These are phyloP conservation scores for Trichoderma atrobrunneum DNA, from an alignment of 2,329 filamentous ascomycete genomes.

Conservation along the genomic window DNA sequence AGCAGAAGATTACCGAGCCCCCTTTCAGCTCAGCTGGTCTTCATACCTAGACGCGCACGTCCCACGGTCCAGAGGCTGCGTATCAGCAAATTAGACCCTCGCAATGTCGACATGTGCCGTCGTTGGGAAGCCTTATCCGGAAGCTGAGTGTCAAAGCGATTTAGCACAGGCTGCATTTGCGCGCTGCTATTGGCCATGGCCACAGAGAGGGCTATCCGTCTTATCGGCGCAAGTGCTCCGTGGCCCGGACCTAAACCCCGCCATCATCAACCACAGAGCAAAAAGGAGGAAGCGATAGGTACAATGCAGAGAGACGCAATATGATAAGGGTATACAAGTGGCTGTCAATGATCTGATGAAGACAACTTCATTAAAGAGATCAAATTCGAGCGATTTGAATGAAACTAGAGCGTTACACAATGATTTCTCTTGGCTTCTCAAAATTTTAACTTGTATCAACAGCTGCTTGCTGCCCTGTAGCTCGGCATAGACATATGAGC, in stretches of 20 bases:
- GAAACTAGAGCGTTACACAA: rapidly evolving
- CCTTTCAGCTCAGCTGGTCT: background rate
- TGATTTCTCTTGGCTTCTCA: rapidly evolving
- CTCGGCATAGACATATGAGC: background rate
- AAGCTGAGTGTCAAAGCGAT: constrained; percentile 4
- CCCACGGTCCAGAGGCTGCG: background rate
- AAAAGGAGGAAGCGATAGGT: background rate
- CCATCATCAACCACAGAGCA: constrained; percentile 8
- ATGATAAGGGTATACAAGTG: background rate
- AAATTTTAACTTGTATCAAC: background rate
- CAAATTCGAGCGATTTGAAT: background rate
- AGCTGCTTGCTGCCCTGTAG: background rate
- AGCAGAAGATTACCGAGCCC: background rate
- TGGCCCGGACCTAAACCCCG: constrained; percentile 16
- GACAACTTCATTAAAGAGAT: background rate
- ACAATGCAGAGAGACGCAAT: background rate
- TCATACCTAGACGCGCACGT: background rate
- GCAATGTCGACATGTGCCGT: constrained; percentile 13
- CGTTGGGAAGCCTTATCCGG: background rate
- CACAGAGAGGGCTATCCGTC: constrained; percentile 14
- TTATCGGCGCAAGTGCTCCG: constrained; percentile 19
- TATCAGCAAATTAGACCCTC: background rate
- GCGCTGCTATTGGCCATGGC: constrained; percentile 30
- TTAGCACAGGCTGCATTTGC: constrained; percentile 26
- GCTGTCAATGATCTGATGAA: background rate